phyloP scores from a whole-genome alignment of 345 rosid species.

The Pseudoturritis turrita region DNA sequence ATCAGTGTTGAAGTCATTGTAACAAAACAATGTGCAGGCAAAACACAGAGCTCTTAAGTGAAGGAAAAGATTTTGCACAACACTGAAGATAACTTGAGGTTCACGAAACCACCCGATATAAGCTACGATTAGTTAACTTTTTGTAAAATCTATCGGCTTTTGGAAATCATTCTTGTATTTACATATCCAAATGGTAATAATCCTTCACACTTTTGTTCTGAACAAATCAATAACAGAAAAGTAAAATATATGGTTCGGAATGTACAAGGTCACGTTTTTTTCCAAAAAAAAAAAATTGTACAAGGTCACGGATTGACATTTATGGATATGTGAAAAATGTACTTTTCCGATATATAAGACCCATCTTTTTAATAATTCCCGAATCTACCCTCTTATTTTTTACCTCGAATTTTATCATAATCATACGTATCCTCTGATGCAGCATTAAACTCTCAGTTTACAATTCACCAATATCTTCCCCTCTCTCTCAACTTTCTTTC shows the following conservation, averaged over 20 bases:
- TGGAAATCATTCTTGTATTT: not conserved
- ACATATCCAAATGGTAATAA: not conserved
- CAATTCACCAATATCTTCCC: slow-evolving; percentile 19
- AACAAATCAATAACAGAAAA: slow-evolving; percentile 1
- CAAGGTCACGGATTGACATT: slow-evolving; percentile 26
- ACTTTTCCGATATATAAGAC: not conserved
- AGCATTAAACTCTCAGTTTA: slow-evolving; percentile 18
- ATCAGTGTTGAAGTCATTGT: not conserved
- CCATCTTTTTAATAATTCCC: not conserved
- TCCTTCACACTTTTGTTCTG: slow-evolving; percentile 1
- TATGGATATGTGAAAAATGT: slow-evolving; percentile 1
- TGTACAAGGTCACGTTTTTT: slow-evolving; percentile 32
- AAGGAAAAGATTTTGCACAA: not conserved
- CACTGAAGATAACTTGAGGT: not conserved
- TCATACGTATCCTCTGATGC: slow-evolving; percentile 21
- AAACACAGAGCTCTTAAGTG: slow-evolving; percentile 8
- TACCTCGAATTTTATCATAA: slow-evolving; percentile 5
- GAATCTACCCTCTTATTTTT: not conserved
- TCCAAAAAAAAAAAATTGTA: too few relatives aligned
- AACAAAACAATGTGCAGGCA: not conserved
- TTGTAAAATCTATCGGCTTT: not conserved
- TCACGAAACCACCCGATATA: not conserved
- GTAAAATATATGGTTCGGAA: slow-evolving; percentile 23
- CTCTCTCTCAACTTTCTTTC: not conserved
- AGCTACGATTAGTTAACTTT: not conserved